Evolutionary conservation across 2,329 filamentous ascomycete species (phyloP).

Genomic region (Emericellopsis atlantica): DNA sequence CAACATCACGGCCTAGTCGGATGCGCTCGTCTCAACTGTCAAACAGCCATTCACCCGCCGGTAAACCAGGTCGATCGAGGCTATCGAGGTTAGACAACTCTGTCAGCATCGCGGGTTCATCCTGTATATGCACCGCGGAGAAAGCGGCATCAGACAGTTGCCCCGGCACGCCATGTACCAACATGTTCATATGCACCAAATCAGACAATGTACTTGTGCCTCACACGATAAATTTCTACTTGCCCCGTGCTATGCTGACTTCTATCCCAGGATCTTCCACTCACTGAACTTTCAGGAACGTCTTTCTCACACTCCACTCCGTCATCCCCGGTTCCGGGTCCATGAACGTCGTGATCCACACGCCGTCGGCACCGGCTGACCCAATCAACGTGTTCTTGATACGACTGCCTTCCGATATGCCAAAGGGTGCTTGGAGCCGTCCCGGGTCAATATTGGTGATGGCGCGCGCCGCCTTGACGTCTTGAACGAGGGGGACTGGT

Average conservation of each 20-base stretch:
- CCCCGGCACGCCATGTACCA: too few species aligned
- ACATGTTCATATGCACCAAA: too few species aligned
- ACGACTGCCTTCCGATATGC: constrained; percentile 11
- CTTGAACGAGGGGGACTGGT: background rate
- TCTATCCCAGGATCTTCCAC: too few species aligned
- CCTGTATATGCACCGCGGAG: too few species aligned
- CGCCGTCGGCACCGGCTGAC: constrained; percentile 8
- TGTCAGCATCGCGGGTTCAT: too few species aligned
- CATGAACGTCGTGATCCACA: constrained; percentile 16
- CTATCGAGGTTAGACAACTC: too few species aligned
- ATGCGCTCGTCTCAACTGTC: too few species aligned
- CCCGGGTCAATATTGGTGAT: constrained; percentile 3
- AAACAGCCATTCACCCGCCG: too few species aligned
- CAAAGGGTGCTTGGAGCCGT: constrained; percentile 12
- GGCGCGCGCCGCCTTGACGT: background rate
- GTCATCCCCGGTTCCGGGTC: constrained; percentile 9
- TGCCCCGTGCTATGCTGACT: too few species aligned
- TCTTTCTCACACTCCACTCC: constrained; percentile 15
- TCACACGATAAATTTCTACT: background rate
- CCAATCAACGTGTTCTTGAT: constrained; percentile 18
- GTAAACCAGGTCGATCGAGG: too few species aligned
- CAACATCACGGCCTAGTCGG: too few species aligned
- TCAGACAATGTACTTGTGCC: background rate
- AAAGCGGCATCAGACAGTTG: too few species aligned
- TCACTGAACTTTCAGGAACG: constrained; percentile 10